A percentile compares a stretch with the other conserved stretches of the same genome.
phyloP scores from a whole-genome alignment of 257 asterid species.

The Solanum infundibuliforme region DNA sequence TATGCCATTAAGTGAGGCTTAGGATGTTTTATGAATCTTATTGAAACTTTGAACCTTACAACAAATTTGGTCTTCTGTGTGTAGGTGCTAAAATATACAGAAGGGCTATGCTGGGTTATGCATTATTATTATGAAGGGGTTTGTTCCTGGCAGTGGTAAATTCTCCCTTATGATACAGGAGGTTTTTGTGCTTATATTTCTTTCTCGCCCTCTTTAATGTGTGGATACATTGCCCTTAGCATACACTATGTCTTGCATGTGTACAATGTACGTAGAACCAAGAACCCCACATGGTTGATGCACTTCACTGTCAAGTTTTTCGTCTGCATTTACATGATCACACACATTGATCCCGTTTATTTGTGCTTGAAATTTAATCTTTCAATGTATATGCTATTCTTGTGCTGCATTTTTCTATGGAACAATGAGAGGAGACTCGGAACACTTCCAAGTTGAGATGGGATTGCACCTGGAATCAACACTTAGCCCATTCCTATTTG shows the following conservation, averaged over 20 bases:
- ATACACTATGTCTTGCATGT: not conserved
- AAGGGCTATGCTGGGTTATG: slow-evolving; percentile 67
- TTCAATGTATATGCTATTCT: not conserved
- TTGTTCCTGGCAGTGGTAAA: slow-evolving; percentile 60
- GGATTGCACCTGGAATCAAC: not conserved
- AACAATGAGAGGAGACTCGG: not conserved
- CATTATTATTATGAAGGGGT: slow-evolving; percentile 48
- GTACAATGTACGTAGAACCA: not conserved
- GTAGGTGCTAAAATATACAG: slow-evolving; percentile 40
- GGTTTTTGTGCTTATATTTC: not conserved
- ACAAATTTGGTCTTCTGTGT: not conserved
- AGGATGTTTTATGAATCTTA: not conserved
- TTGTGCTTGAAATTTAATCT: not conserved
- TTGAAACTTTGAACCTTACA: not conserved
- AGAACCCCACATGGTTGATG: not conserved
- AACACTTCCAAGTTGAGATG: not conserved
- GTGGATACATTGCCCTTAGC: not conserved
- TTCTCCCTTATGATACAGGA: not conserved
- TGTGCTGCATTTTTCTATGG: not conserved
- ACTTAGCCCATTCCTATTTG: not conserved
- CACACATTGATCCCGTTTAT: not conserved
- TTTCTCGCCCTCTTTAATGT: not conserved
- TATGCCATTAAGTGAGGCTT: not conserved
- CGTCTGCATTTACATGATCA: not conserved
- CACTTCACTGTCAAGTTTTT: not conserved